These are phyloP conservation scores for Dendrobium huoshanense DNA, from an alignment of 106 monocot species.

Conservation along the genomic window DNA sequence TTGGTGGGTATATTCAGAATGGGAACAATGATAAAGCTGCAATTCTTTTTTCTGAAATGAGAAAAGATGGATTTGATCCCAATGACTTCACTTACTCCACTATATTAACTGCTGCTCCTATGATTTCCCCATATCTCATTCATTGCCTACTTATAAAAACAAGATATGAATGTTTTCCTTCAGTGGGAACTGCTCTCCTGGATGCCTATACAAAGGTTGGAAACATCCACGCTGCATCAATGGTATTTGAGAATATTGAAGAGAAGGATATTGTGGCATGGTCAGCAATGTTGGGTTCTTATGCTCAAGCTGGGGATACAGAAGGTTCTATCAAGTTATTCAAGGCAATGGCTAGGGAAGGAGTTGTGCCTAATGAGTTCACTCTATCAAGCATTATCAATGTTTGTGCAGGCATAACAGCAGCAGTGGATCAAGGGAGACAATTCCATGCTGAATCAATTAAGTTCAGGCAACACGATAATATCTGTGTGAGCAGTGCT, in stretches of 20 bases:
- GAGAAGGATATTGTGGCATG: slow-evolving; percentile 71
- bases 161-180: slow-evolving; percentile 28
- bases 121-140: slow-evolving; percentile 46
- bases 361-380: slow-evolving; percentile 57
- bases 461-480: slow-evolving; percentile 40
- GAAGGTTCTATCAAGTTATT: slow-evolving; percentile 54
- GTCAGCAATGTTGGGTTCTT: slow-evolving; percentile 77
- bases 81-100: slow-evolving; percentile 84
- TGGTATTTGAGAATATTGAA: slow-evolving; percentile 40
- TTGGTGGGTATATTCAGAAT: slow-evolving; percentile 51
- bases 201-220: slow-evolving; percentile 51
- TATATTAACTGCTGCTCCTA: slow-evolving; percentile 44
- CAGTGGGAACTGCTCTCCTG: slow-evolving; percentile 78
- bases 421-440: slow-evolving; percentile 64
- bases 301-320: slow-evolving; percentile 60
- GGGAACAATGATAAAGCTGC: slow-evolving; percentile 26
- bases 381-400: slow-evolving; percentile 60
- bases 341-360: slow-evolving; percentile 32
- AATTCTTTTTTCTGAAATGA: slow-evolving; percentile 44
- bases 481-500: slow-evolving; percentile 76
- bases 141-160: slow-evolving; percentile 58
- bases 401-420: slow-evolving; percentile 42
- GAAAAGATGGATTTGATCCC: slow-evolving; percentile 36
- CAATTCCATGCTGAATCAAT: slow-evolving; percentile 63
- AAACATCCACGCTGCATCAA: slow-evolving; percentile 26